These are phyloP conservation scores for Chlorella sp. DNA, from an alignment of 139 green algal species.

Conservation along the genomic window DNA sequence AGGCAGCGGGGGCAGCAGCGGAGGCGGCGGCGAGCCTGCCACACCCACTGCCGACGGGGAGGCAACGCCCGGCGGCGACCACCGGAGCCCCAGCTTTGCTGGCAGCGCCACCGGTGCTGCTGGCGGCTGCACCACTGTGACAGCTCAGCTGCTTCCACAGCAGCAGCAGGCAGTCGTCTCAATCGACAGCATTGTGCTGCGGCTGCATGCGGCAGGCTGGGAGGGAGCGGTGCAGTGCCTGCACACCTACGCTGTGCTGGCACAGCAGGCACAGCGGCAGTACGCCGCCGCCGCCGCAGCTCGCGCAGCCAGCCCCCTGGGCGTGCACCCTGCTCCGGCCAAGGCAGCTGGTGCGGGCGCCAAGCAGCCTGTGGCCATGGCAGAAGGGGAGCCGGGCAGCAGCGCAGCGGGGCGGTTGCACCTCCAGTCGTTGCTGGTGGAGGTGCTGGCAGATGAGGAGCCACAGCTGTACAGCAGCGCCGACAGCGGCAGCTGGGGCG, in stretches of 20 bases:
- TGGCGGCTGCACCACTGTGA: too few relatives aligned
- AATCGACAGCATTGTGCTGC: conserved; percentile 10
- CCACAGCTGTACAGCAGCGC: background rate
- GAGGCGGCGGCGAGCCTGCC: background rate
- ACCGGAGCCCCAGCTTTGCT: too few relatives aligned
- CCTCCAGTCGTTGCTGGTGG: background rate
- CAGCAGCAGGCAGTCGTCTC: background rate
- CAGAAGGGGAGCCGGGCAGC: background rate
- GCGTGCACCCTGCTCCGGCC: background rate
- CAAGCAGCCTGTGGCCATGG: background rate
- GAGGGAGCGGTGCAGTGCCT: conserved; percentile 28
- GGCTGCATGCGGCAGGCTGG: conserved; percentile 24
- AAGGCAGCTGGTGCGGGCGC: background rate
- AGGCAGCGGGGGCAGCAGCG: background rate
- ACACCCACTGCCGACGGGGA: too few relatives aligned
- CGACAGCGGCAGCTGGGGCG: background rate
- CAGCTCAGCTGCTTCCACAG: background rate
- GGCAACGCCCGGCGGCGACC: too few relatives aligned
- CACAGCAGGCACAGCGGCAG: conserved; percentile 25
- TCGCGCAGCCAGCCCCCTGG: background rate
- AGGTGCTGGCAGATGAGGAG: conserved; percentile 5
- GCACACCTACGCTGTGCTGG: conserved; percentile 30
- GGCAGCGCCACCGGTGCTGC: too few relatives aligned
- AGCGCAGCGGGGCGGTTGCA: background rate
- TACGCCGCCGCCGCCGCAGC: background rate